phyloP scores from a whole-genome alignment of 2,329 filamentous ascomycete genomes.

The Pyrenophora graminea region DNA sequence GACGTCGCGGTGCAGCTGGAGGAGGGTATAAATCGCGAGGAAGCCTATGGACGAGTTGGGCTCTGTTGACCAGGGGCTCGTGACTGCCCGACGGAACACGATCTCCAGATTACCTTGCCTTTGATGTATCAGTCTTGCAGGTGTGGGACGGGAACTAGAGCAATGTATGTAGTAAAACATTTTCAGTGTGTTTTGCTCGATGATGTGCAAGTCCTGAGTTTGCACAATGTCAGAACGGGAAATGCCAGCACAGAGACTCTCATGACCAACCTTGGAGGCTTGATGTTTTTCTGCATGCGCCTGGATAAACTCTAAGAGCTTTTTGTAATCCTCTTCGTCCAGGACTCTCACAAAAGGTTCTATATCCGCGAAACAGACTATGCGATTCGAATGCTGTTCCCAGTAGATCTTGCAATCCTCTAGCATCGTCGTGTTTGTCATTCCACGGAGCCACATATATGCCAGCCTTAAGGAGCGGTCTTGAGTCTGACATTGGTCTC shows the following conservation, averaged over 20 bases:
- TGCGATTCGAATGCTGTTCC: slow-evolving; percentile 21
- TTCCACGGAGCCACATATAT: slow-evolving; percentile 19
- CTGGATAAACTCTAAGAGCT: slow-evolving; percentile 14
- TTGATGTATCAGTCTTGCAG: neutral
- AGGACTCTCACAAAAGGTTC: slow-evolving; percentile 27
- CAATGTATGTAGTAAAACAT: slow-evolving; percentile 35
- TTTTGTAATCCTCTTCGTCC: slow-evolving; percentile 12
- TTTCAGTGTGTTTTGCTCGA: slow-evolving; percentile 29
- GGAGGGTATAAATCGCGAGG: slow-evolving; percentile 30
- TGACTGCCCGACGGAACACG: neutral
- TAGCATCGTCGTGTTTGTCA: slow-evolving; percentile 12
- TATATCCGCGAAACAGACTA: slow-evolving; percentile 38
- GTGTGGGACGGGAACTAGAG: slow-evolving; percentile 8
- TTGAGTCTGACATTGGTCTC: slow-evolving; percentile 8
- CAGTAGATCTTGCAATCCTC: slow-evolving; percentile 31
- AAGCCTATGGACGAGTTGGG: slow-evolving; percentile 20
- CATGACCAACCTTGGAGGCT: too few relatives aligned
- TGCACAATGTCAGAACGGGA: neutral
- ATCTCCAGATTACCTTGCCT: neutral
- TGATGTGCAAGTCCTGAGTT: slow-evolving; percentile 18
- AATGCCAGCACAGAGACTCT: too few relatives aligned
- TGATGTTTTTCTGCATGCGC: too few relatives aligned
- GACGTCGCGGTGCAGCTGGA: slow-evolving; percentile 23
- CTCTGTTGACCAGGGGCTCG: neutral
- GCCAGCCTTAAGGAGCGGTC: slow-evolving; percentile 24